Evolutionary conservation across 192 early-diverging fungal genomes (phyloP), one percentile per base, ranked within the genome.

Genomic region (Umbelopsis isabellina): DNA sequence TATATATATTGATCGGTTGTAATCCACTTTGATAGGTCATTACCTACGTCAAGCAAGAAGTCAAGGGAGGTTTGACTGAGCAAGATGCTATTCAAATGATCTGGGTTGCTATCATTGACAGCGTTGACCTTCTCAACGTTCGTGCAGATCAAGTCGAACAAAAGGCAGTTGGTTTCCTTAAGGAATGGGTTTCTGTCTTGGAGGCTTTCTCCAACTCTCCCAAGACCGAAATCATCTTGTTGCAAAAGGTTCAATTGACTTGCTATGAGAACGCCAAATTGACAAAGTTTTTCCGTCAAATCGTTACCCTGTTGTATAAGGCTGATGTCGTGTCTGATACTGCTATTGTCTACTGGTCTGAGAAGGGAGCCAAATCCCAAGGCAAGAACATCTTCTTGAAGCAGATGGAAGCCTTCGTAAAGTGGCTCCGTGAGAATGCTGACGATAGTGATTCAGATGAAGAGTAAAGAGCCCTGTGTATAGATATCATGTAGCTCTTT

Each of bases 311-410:
- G 33, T 84, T 98, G 66, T 98, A 98, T 88, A 89, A 95, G 76
- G 83, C 91, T 65, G 97, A 97, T 71, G 93, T 94, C 37, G 79
- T 98, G 22, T 94, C 94, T 6, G 95, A 95, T 69, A 91, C 86
- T 68, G 95, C 95, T 46, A 93, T 98, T 69, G 77, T 97, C 25
- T 98, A 95, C 83, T 98, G 97, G 97, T 86, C 82, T 22, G 90
- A 94, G 73, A 98, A 96, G 86, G 97, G 95, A 35, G 91, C 91
- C 50, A 89, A 88, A 68, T 77, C 91, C 35, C 91, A 93, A 73
- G 95, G 97, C 66, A 96, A 96, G 81, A 90, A 90, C 20, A 84
- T 90, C 51, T 95, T 98, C 71, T 78, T 94, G 75, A 96, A 97
- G 88, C 95, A 97, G 85, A 92, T 95, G 83, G 93, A 94, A 77